Conservation (phyloP, 257 asterid genomes). For the Przewalskia tangutica region DNA sequence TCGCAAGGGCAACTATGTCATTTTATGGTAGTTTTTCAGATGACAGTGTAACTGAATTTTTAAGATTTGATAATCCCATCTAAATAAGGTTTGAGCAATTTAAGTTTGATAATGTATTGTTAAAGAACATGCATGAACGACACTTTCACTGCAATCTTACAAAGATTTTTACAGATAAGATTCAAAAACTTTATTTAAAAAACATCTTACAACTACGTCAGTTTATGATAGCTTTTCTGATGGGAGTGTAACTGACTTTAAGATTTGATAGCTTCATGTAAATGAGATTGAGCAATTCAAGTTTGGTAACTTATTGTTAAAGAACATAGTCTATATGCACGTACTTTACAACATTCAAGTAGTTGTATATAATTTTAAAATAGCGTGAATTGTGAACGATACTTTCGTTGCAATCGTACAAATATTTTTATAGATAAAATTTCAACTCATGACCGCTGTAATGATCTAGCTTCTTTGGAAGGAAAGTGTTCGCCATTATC, state of each 20-base stretch:
- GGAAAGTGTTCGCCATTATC: background rate
- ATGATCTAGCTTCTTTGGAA: background rate
- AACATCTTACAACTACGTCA: background rate
- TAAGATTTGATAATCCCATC: background rate
- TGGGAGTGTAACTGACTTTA: background rate
- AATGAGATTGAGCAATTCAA: background rate
- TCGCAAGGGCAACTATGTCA: slow-evolving; percentile 1
- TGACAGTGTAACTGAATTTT: background rate
- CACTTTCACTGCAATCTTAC: too few species aligned
- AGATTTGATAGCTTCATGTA: background rate
- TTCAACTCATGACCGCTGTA: background rate
- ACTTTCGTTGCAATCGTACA: background rate
- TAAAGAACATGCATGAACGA: background rate
- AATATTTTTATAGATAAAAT: too few species aligned
- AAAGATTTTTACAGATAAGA: too few species aligned
- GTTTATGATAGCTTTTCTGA: background rate
- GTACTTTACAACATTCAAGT: background rate
- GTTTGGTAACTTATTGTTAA: background rate
- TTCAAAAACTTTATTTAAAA: too few species aligned
- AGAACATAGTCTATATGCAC: background rate
- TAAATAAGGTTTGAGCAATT: background rate
- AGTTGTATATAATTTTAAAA: background rate
- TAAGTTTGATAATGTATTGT: background rate
- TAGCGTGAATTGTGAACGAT: background rate
- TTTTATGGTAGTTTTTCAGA: background rate